Conservation (phyloP, 805 yeast species). For the Sporopachydermia quercuum region DNA sequence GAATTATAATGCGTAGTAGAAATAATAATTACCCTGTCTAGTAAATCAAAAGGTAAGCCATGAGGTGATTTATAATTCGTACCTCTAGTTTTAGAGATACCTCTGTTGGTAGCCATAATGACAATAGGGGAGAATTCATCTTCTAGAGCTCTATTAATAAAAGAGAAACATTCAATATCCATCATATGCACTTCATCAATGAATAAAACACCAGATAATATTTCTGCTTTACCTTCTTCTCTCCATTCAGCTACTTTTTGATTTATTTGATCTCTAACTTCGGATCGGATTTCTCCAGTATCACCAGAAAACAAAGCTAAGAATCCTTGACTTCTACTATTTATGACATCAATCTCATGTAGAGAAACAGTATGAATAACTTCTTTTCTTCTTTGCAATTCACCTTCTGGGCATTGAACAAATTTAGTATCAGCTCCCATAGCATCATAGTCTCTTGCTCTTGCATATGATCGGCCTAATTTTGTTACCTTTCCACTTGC, state of each 20-base stretch:
- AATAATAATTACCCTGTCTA: conserved; percentile 87
- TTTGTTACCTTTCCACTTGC: conserved; percentile 89
- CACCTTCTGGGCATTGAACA: conserved; percentile 98
- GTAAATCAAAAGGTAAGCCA: conserved; percentile 90
- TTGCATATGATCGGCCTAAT: conserved; percentile 88
- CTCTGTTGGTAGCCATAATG: conserved; percentile 96
- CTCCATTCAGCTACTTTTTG: conserved; percentile 96
- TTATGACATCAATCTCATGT: conserved; percentile 95
- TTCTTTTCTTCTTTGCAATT: conserved; percentile 87
- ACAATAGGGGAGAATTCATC: conserved; percentile 95
- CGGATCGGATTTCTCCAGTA: conserved; percentile 94
- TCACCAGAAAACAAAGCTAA: conserved; percentile 90
- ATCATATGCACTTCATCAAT: conserved; percentile 98
- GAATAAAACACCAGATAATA: conserved; percentile 93
- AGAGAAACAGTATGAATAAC: conserved; percentile 96
- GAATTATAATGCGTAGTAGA: conserved; percentile 67
- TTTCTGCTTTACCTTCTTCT: conserved; percentile 97
- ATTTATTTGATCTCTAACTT: conserved; percentile 92
- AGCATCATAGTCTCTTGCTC: conserved; percentile 96
- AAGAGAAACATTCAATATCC: conserved; percentile 92
- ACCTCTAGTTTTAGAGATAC: conserved; percentile 86
- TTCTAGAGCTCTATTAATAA: conserved; percentile 89
- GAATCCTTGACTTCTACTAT: conserved; percentile 95
- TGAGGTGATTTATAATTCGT: conserved; percentile 90
- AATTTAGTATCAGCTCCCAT: conserved; percentile 97